Conservation (phyloP, 371 early-diverging fungal genomes). For the Mycotypha africana region DNA sequence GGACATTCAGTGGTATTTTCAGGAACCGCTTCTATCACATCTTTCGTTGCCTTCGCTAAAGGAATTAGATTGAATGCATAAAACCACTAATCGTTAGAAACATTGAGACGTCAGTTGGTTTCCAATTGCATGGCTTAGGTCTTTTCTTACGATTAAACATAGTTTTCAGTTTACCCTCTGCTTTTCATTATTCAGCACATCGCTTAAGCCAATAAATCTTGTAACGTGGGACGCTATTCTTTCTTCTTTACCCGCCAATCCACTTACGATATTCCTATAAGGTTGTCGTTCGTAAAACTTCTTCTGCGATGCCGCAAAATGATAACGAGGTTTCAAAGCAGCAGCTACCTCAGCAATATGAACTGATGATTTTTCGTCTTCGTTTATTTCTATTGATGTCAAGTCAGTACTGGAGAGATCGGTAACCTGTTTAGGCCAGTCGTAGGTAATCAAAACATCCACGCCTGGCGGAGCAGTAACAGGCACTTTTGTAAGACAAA, state of each 20-base stretch:
- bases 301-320: constrained; percentile 68
- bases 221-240: constrained; percentile 58
- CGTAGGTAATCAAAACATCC: constrained; percentile 77
- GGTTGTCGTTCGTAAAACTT: constrained; percentile 84
- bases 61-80: constrained; percentile 87
- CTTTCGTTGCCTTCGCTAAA: constrained; percentile 40
- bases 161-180: constrained; percentile 33
- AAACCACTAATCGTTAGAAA: constrained; percentile 63
- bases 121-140: background rate
- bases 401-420: constrained; percentile 17
- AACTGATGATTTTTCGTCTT: constrained; percentile 2
- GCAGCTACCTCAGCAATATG: constrained; percentile 45
- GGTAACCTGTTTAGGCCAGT: constrained; percentile 69
- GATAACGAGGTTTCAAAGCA: constrained; percentile 78
- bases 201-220: constrained; percentile 80
- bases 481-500: constrained; percentile 20
- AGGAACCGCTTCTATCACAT: constrained; percentile 32
- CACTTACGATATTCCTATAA: constrained; percentile 53
- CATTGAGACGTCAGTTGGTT: background rate
- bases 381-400: constrained; percentile 12
- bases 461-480: constrained; percentile 47
- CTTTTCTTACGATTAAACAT: background rate
- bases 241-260: constrained; percentile 35
- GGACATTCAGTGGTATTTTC: constrained; percentile 64
- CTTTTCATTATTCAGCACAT: constrained; percentile 58